Percentiles rank a stretch among this genome's conserved stretches.
phyloP scores from a whole-genome alignment of 2,329 filamentous ascomycete species.

The Colletotrichum liaoningense region DNA sequence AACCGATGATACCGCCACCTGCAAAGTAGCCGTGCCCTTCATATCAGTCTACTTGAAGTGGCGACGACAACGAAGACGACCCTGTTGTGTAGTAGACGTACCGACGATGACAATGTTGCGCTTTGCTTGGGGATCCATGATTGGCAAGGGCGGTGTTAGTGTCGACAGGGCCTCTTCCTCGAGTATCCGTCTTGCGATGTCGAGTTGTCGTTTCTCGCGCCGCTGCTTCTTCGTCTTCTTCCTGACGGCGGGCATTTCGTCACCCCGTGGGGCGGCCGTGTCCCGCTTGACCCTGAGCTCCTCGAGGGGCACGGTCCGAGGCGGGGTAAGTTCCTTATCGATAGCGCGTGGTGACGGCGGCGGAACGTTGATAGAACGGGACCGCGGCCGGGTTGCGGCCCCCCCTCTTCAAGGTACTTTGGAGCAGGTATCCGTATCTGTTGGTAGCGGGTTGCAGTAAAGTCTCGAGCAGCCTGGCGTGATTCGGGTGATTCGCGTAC shows the following conservation, averaged over 20 bases:
- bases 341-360: slow-evolving; percentile 10
- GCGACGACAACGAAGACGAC: background rate
- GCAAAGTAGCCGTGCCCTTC: background rate
- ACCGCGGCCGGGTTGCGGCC: background rate
- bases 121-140: slow-evolving; percentile 39
- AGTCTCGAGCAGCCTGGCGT: background rate
- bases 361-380: background rate
- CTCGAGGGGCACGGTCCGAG: background rate
- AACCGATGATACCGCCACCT: slow-evolving; percentile 95
- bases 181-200: slow-evolving; percentile 4
- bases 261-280: slow-evolving; percentile 15
- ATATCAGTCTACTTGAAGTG: slow-evolving; percentile 11
- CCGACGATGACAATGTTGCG: slow-evolving; percentile 64
- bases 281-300: background rate
- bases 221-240: slow-evolving; percentile 29
- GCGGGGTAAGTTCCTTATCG: slow-evolving; percentile 30
- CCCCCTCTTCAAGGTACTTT: background rate
- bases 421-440: background rate
- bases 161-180: slow-evolving; percentile 6
- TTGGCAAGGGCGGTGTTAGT: background rate
- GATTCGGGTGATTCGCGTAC: background rate
- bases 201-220: background rate
- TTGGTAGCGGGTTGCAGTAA: slow-evolving; percentile 4
- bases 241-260: slow-evolving; percentile 30
- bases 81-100: slow-evolving; percentile 41